These are phyloP conservation scores for Patellifolia procumbens DNA, from an alignment of 179 eudicot species.

Conservation along the genomic window DNA sequence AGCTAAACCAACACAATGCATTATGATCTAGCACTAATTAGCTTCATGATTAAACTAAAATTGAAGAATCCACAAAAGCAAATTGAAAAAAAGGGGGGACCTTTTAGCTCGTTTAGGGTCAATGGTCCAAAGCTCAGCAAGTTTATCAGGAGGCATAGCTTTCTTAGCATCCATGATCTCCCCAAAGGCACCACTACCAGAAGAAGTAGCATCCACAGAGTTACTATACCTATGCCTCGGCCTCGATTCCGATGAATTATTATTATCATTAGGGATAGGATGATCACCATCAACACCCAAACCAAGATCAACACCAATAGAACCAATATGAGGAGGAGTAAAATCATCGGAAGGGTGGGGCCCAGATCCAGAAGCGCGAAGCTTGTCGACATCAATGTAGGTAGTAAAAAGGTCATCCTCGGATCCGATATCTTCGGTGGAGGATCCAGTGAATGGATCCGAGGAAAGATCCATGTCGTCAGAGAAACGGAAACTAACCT, in stretches of 20 bases:
- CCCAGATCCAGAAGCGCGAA: slow-evolving; percentile 31
- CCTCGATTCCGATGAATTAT: not conserved
- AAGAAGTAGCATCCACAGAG: slow-evolving; percentile 36
- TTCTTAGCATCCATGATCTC: slow-evolving; percentile 55
- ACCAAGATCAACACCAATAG: too few relatives aligned
- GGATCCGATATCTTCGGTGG: slow-evolving; percentile 43
- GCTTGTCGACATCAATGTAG: slow-evolving; percentile 54
- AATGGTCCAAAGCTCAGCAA: slow-evolving; percentile 58
- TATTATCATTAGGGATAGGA: not conserved
- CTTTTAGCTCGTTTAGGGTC: slow-evolving; percentile 77
- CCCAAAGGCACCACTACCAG: slow-evolving; percentile 24
- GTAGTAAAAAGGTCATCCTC: slow-evolving; percentile 55
- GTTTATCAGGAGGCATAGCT: slow-evolving; percentile 60
- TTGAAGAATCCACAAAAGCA: not conserved
- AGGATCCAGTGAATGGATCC: slow-evolving; percentile 41
- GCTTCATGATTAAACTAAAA: not conserved
- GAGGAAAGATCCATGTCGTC: slow-evolving; percentile 55
- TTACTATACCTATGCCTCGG: slow-evolving; percentile 37
- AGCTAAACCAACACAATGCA: not conserved
- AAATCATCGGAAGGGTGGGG: not conserved
- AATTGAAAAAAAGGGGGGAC: slow-evolving; percentile 8
- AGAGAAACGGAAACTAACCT: slow-evolving; percentile 41
- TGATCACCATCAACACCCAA: too few relatives aligned
- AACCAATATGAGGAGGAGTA: not conserved
- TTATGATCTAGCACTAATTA: not conserved